Percentiles rank a stretch among this genome's conserved stretches.
Evolutionary conservation across 1,284 basidiomycete species (phyloP).

Genomic region (Marasmius sp.): DNA sequence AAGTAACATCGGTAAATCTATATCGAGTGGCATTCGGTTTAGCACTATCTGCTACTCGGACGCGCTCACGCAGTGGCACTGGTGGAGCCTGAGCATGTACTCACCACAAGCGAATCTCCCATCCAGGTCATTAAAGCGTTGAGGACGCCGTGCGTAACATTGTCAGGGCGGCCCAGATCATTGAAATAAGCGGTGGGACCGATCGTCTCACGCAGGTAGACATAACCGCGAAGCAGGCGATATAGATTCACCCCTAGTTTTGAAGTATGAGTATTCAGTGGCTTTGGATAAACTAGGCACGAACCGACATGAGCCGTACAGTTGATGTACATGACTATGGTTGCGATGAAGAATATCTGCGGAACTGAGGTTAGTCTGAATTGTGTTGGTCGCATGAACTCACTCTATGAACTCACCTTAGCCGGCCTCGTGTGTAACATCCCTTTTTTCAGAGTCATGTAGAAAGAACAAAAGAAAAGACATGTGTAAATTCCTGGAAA

Average conservation of each 20-base stretch:
- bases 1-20: slow-evolving; percentile 33
- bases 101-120: slow-evolving; percentile 27
- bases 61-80: not conserved
- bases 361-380: not conserved
- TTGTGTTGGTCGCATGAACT: not conserved
- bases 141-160: slow-evolving; percentile 26
- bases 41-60: not conserved
- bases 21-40: not conserved
- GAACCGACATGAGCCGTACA: slow-evolving; percentile 8
- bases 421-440: slow-evolving; percentile 14
- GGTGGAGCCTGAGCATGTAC: slow-evolving; percentile 3
- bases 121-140: slow-evolving; percentile 29
- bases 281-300: not conserved
- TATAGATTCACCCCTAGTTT: slow-evolving; percentile 21
- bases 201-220: slow-evolving; percentile 21
- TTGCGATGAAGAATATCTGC: slow-evolving; percentile 12
- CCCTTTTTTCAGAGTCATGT: slow-evolving; percentile 15
- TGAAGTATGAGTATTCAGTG: not conserved
- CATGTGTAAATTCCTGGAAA: slow-evolving; percentile 16
- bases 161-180: slow-evolving; percentile 28
- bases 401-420: slow-evolving; percentile 10
- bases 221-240: slow-evolving; percentile 27
- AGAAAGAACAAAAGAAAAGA: slow-evolving; percentile 17
- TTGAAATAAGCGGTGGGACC: slow-evolving; percentile 26
- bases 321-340: slow-evolving; percentile 8